Conservation (phyloP, 2,329 filamentous ascomycete genomes). For the Neofusicoccum parvum region DNA sequence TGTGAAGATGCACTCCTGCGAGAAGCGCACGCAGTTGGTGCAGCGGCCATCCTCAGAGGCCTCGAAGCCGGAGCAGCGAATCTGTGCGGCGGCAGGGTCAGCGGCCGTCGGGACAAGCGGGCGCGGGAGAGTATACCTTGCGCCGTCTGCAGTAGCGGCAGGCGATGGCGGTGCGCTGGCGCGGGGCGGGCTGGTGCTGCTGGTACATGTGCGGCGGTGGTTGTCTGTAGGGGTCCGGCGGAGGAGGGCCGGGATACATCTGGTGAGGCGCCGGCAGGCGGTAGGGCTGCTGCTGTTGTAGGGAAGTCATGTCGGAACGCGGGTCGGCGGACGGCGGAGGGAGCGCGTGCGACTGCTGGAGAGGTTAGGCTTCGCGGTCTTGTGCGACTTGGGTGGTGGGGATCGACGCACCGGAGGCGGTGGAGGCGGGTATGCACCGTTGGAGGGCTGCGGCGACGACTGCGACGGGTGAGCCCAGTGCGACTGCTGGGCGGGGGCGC, state of each 20-base stretch:
- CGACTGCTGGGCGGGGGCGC: neutral
- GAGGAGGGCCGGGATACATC: conserved; percentile 47
- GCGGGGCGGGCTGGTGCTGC: conserved; percentile 55
- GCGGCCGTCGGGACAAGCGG: neutral
- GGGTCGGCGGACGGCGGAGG: conserved; percentile 36
- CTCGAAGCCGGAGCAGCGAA: conserved; percentile 76
- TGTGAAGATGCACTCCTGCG: conserved; percentile 76
- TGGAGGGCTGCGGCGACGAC: conserved; percentile 35
- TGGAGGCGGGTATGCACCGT: conserved; percentile 38
- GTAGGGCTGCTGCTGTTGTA: conserved; percentile 46
- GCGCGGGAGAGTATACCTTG: conserved; percentile 49
- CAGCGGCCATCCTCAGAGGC: conserved; percentile 71
- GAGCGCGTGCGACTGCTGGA: conserved; percentile 17
- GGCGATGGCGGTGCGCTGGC: conserved; percentile 62
- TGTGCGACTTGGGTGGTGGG: conserved; percentile 23
- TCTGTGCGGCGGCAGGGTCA: conserved; percentile 48
- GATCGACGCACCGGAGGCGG: conserved; percentile 39
- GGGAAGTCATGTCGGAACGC: conserved; percentile 48
- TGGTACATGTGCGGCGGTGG: conserved; percentile 44
- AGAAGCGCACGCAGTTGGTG: conserved; percentile 72
- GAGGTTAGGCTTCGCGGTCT: conserved; percentile 21
- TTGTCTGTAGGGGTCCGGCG: conserved; percentile 42
- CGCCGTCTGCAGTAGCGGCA: conserved; percentile 62
- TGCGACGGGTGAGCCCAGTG: conserved; percentile 21
- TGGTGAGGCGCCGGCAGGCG: conserved; percentile 50